Conservation (phyloP, 129 eudicot species). For the Kitagawia praeruptora region DNA sequence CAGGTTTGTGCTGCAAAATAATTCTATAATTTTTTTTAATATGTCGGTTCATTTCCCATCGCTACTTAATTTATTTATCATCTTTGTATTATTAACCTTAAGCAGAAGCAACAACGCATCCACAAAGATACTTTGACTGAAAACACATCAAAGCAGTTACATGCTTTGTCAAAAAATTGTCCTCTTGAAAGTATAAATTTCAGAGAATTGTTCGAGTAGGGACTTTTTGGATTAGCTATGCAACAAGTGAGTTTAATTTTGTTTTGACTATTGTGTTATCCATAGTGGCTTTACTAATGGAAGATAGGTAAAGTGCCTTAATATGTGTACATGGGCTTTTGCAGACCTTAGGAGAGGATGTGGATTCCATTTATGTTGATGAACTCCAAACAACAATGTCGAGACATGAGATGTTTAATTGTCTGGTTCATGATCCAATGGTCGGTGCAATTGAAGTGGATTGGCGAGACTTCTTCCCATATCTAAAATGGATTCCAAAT, state of each 20-base stretch:
- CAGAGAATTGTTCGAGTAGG: slow-evolving; percentile 55
- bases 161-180: slow-evolving; percentile 24
- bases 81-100: slow-evolving; percentile 6
- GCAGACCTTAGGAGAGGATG: slow-evolving; percentile 53
- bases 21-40: too few relatives aligned
- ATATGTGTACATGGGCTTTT: neutral
- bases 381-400: slow-evolving; percentile 48
- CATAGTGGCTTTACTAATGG: neutral
- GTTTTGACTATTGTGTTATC: neutral
- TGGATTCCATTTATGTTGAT: slow-evolving; percentile 42
- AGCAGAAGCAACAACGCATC: slow-evolving; percentile 44
- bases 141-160: slow-evolving; percentile 32
- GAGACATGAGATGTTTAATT: slow-evolving; percentile 39
- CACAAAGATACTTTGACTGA: slow-evolving; percentile 57
- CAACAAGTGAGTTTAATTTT: slow-evolving; percentile 51
- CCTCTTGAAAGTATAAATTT: slow-evolving; percentile 52
- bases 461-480: slow-evolving; percentile 77
- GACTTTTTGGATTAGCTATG: slow-evolving; percentile 73
- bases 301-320: neutral
- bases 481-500: slow-evolving; percentile 59
- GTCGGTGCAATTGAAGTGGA: slow-evolving; percentile 70
- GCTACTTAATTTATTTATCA: neutral
- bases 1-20: slow-evolving; percentile 40
- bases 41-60: too few relatives aligned
- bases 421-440: slow-evolving; percentile 51